phyloP scores from a whole-genome alignment of 2,329 filamentous ascomycete genomes.

The Aspergillus ochraceoroseus region DNA sequence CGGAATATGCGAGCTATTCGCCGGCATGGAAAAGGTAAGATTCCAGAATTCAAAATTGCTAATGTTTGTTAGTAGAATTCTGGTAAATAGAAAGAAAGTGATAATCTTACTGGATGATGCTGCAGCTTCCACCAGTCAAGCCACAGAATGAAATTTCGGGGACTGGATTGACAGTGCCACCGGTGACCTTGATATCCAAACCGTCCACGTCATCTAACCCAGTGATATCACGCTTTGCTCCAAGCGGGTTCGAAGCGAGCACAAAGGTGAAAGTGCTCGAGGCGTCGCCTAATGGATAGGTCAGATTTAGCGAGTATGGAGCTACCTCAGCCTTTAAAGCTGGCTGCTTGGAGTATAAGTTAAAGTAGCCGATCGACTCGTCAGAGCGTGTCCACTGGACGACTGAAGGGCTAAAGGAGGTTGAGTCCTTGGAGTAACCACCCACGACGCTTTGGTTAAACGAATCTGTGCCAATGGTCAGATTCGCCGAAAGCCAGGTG shows the following conservation, averaged over 20 bases:
- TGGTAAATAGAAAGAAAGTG: too few relatives aligned
- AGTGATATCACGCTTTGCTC: conserved; percentile 11
- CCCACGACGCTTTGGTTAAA: conserved; percentile 55
- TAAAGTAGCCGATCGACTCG: conserved; percentile 22
- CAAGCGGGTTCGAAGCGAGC: conserved; percentile 17
- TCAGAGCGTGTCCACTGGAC: conserved; percentile 53
- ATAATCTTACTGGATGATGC: conserved; percentile 13
- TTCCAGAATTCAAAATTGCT: conserved; percentile 16
- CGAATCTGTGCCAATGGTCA: conserved; percentile 58
- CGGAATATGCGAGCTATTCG: not conserved
- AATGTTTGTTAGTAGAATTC: not conserved
- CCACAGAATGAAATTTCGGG: conserved; percentile 15
- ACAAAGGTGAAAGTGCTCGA: conserved; percentile 27
- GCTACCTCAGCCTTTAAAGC: conserved; percentile 42
- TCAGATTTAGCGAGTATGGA: conserved; percentile 46
- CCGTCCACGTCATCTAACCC: conserved; percentile 16
- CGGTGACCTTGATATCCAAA: conserved; percentile 13
- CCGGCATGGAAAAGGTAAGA: conserved; percentile 9
- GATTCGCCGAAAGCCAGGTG: conserved; percentile 52
- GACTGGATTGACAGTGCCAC: conserved; percentile 12
- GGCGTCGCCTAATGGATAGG: conserved; percentile 49
- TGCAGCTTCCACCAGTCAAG: conserved; percentile 10
- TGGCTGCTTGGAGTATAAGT: conserved; percentile 41
- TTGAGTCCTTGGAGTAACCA: conserved; percentile 50
- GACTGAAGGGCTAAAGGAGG: conserved; percentile 56